These are phyloP conservation scores for Chaetomium tenue DNA, from an alignment of 495 filamentous ascomycete genomes.

Conservation along the genomic window DNA sequence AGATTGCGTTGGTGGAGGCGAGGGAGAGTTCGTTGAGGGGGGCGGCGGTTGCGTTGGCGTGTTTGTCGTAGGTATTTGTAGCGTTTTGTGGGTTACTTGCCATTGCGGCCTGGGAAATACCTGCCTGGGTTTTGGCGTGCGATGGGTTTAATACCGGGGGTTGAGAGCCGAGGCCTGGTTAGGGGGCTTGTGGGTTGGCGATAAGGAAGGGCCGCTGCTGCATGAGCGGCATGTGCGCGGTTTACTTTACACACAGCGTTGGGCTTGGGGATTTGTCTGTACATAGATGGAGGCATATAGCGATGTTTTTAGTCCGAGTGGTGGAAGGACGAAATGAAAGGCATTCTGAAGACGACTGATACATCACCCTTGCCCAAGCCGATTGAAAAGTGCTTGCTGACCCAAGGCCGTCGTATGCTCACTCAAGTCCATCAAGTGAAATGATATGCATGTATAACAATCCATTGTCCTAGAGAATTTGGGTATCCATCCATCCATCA, in stretches of 20 bases:
- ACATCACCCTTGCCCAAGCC: neutral
- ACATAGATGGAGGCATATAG: conserved; percentile 7
- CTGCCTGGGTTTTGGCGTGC: no score
- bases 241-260: neutral
- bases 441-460: neutral
- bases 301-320: neutral
- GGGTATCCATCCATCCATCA: neutral
- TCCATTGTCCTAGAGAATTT: neutral
- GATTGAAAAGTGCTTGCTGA: no score
- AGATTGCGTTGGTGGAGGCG: conserved; percentile 54
- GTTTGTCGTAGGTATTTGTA: conserved; percentile 25
- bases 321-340: neutral
- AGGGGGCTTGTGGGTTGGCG: neutral
- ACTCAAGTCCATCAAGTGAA: neutral
- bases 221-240: neutral
- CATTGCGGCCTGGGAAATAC: no score
- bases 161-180: neutral
- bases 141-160: neutral
- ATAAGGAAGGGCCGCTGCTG: neutral
- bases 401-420: no score
- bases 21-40: conserved; percentile 62
- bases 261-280: neutral
- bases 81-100: no score
- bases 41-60: conserved; percentile 59
- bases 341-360: neutral